Base-by-base conservation (phyloP, 805 yeast species). In the Lipomyces spencermartinsiae region DNA sequence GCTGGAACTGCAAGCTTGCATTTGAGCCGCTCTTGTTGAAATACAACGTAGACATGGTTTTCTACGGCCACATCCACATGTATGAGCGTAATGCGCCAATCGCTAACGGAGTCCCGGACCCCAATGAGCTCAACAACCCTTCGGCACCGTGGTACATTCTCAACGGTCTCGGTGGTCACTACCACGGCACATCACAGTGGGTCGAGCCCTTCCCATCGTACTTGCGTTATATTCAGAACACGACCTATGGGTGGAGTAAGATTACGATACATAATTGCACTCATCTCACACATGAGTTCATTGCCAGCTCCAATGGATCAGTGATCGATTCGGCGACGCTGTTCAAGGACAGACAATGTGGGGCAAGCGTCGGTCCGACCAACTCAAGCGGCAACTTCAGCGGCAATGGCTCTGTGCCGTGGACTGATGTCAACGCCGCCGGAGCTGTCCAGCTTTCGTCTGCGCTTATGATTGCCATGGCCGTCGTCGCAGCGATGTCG, bases 101-200 rank as follows among this genome's bases (percentile, higher is more conserved):
- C 19, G 69, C 70, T 2, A 62, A 72, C 57, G 73, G 71, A 19
- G 69, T 69, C n/a, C 63, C 63, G 37, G 78, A 76, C 58, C 76
- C 78, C 25, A 71, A 72, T 51, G 75, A 76, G 43, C 70, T 72
- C 54, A 67, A 76, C 65, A 73, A 76, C 63, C 79, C 78, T 2
- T 59, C 66, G 4, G 72, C 77, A 12, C 79, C 79, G 14, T 72
- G 74, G 76, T 76, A 76, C 67, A 76, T 76, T 67, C 63, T 74
- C 22, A 76, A 75, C 64, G 79, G 79, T 22, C 71, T 75, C 22
- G 78, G 73, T 16, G 78, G 78, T 9, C 76, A 74, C 62, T 76
- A 73, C 64, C 76, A 76, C 58, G 78, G 78, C 4, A 67, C 74
- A 7, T 73, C 74, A 49, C 62, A 65, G 19, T 61, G 53, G 57